These are phyloP conservation scores for Arachnopeziza araneosa DNA, from an alignment of 2,329 filamentous ascomycete species.

Conservation along the genomic window DNA sequence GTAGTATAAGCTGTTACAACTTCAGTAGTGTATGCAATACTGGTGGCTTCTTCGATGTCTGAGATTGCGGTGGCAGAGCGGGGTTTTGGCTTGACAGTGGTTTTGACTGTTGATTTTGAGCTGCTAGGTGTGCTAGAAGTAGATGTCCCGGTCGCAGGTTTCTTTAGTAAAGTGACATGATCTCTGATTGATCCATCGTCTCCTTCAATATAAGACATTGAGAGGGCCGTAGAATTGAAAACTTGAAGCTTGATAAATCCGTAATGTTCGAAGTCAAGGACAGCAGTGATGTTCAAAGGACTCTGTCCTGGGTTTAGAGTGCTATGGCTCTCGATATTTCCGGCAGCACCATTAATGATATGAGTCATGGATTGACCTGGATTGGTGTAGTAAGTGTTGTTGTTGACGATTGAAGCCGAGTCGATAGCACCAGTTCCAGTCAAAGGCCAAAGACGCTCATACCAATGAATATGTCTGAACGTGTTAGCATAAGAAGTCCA, in stretches of 20 bases:
- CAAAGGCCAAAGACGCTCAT: conserved; percentile 47
- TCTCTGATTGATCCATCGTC: conserved; percentile 36
- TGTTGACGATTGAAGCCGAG: conserved; percentile 48
- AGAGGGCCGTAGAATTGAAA: conserved; percentile 33
- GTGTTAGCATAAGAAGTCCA: neutral
- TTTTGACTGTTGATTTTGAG: neutral
- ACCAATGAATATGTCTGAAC: conserved; percentile 40
- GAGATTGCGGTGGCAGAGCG: neutral
- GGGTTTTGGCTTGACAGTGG: neutral
- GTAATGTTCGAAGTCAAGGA: conserved; percentile 41
- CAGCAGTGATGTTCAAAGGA: conserved; percentile 37
- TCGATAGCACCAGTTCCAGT: conserved; percentile 44
- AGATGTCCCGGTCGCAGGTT: neutral
- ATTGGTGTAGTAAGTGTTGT: conserved; percentile 44
- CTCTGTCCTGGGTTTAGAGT: conserved; percentile 32
- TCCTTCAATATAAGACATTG: conserved; percentile 43
- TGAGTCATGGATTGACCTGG: conserved; percentile 44
- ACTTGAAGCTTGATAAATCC: conserved; percentile 44
- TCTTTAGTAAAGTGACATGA: conserved; percentile 33
- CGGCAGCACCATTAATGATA: conserved; percentile 48
- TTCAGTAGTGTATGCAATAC: conserved; percentile 2
- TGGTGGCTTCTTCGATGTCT: neutral
- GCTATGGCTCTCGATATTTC: conserved; percentile 46
- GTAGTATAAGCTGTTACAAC: conserved; percentile 5
- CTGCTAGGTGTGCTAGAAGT: neutral